Conservation (phyloP, 73 alveolate genomes). For the Paramecium sonneborni region DNA sequence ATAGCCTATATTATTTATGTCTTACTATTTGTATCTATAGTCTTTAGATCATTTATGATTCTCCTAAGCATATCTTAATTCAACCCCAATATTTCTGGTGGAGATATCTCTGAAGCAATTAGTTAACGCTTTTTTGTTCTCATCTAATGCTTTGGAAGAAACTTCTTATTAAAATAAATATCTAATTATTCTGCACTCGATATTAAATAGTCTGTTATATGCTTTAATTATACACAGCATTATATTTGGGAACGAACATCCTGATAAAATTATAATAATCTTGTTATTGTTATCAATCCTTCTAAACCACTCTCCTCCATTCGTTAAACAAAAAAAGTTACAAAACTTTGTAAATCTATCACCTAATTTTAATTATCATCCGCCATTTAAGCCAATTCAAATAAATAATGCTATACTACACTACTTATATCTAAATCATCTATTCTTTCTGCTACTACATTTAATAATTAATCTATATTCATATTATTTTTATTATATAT, state of each 20-base stretch:
- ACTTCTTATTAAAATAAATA: not conserved
- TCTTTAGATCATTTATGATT: not conserved
- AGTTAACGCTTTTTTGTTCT: not conserved
- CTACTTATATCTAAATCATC: not conserved
- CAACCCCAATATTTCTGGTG: slow-evolving; percentile 39
- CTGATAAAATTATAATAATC: not conserved
- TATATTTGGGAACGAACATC: not conserved
- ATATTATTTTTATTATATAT: not conserved
- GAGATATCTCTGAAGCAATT: not conserved
- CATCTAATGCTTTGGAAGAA: not conserved
- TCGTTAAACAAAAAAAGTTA: not conserved
- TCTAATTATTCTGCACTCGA: not conserved
- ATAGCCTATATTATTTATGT: not conserved
- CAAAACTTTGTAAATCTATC: not conserved
- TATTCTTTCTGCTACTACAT: not conserved
- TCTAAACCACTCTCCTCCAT: slow-evolving; percentile 35
- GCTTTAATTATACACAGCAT: not conserved
- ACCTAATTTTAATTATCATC: not conserved
- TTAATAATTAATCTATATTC: slow-evolving; percentile 39
- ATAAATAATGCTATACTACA: not conserved
- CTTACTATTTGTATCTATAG: not conserved
- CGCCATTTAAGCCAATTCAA: not conserved
- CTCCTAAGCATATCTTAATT: slow-evolving; percentile 37
- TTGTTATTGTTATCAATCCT: not conserved
- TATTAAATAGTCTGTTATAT: slow-evolving; percentile 26